Conservation (phyloP, 1,284 basidiomycete species). For the Anthracocystis panici-leucophaei region DNA sequence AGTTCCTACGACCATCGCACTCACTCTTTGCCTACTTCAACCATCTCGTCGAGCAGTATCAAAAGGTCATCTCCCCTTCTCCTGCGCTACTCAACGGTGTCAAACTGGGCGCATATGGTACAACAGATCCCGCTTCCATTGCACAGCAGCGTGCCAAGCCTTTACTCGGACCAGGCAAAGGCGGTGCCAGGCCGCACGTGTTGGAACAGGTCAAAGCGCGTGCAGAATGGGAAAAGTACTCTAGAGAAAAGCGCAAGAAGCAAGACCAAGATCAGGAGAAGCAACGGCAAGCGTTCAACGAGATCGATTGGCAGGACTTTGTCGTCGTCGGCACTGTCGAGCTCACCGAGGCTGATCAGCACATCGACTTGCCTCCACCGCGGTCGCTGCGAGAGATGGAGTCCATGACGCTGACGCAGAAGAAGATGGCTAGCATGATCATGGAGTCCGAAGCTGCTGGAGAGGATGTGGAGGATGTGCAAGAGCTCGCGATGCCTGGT, state of each 20-base stretch:
- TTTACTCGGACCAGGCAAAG: slow-evolving; percentile 42
- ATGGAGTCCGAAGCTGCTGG: slow-evolving; percentile 80
- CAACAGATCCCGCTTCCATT: slow-evolving; percentile 18
- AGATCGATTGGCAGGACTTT: slow-evolving; percentile 99
- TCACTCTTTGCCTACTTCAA: slow-evolving; percentile 98
- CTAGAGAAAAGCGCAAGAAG: slow-evolving; percentile 85
- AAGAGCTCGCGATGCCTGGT: slow-evolving; percentile 69
- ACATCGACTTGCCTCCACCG: slow-evolving; percentile 89
- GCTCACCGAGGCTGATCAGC: slow-evolving; percentile 86
- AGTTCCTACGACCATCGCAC: slow-evolving; percentile 94
- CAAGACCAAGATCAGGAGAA: slow-evolving; percentile 85
- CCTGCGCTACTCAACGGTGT: slow-evolving; percentile 80
- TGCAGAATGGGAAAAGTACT: slow-evolving; percentile 88
- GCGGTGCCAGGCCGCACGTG: slow-evolving; percentile 76
- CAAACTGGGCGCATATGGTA: slow-evolving; percentile 62
- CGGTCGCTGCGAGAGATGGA: slow-evolving; percentile 94
- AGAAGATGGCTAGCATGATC: slow-evolving; percentile 97
- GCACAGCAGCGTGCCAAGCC: slow-evolving; percentile 26
- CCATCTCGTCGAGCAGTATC: slow-evolving; percentile 94
- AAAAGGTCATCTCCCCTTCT: slow-evolving; percentile 86
- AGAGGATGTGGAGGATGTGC: slow-evolving; percentile 80
- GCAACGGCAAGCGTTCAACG: slow-evolving; percentile 74
- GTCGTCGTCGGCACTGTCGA: slow-evolving; percentile 98
- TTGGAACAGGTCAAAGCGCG: slow-evolving; percentile 81
- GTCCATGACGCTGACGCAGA: slow-evolving; percentile 95